These are phyloP conservation scores for Sphagnum magellanicum DNA, from an alignment of 228 moss, liverwort and hornwort genomes.

Conservation along the genomic window DNA sequence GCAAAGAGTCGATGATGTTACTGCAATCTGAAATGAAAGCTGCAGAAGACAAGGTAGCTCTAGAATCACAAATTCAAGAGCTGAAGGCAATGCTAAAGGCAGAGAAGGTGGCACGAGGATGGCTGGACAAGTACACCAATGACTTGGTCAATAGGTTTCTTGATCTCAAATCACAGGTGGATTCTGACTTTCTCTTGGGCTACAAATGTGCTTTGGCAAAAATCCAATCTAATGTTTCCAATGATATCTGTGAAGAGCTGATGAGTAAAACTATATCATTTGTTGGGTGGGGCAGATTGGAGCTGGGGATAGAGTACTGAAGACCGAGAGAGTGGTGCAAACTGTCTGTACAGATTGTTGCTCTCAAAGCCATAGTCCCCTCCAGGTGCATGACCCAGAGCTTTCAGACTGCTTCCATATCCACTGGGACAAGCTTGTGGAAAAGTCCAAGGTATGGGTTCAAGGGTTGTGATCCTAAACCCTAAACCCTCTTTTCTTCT, in stretches of 20 bases:
- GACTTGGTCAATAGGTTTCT: not conserved
- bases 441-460: slow-evolving; percentile 1
- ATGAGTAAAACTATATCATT: not conserved
- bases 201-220: not conserved
- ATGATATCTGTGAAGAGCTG: not conserved
- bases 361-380: not conserved
- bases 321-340: not conserved
- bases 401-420: not conserved
- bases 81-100: slow-evolving; percentile 2
- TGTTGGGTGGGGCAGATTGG: not conserved
- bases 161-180: not conserved
- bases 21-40: not conserved
- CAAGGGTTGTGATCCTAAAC: not conserved
- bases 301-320: not conserved
- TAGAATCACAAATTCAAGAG: not conserved
- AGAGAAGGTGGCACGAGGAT: not conserved
- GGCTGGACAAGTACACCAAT: not conserved
- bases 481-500: not conserved
- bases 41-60: not conserved
- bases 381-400: not conserved
- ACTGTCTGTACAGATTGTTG: not conserved
- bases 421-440: not conserved
- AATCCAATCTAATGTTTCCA: not conserved
- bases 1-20: not conserved
- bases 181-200: not conserved